Percentiles rank a stretch among this genome's conserved stretches.
Conservation (phyloP, 2,329 filamentous ascomycete genomes). For the Fusarium foetens region DNA sequence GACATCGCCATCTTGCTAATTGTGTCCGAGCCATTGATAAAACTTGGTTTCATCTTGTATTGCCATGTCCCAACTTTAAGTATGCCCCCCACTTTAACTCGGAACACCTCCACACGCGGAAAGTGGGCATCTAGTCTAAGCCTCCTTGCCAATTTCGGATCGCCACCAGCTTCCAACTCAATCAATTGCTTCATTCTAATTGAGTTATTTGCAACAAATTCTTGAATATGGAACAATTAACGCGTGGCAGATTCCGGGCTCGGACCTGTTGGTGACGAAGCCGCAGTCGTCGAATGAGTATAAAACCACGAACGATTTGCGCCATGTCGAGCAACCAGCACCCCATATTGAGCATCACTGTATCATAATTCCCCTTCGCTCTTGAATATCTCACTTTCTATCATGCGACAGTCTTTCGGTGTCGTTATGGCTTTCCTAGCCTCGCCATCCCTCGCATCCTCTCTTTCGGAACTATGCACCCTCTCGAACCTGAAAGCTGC, state of each 20-base stretch:
- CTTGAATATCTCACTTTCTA: background rate
- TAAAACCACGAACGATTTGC: background rate
- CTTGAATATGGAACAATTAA: background rate
- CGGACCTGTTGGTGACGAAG: background rate
- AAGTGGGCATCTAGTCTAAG: background rate
- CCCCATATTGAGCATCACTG: background rate
- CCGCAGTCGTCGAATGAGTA: background rate
- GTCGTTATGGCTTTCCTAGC: background rate
- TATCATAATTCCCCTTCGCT: background rate
- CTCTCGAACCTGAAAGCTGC: background rate
- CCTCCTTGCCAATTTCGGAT: background rate
- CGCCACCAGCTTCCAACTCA: background rate
- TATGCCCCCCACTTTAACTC: background rate
- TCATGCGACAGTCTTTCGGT: background rate
- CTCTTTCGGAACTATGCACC: background rate
- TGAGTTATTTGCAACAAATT: background rate
- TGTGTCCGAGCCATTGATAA: fast-evolving
- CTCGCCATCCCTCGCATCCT: background rate
- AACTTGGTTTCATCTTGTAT: background rate
- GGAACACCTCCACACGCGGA: background rate
- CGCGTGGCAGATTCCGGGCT: background rate
- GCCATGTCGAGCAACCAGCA: background rate
- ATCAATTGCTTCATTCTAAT: background rate
- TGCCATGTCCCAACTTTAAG: background rate
- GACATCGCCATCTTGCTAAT: too few relatives aligned